Evolutionary conservation across 306 rosid genomes (phyloP), one percentile per base, ranked within the genome.

Genomic region (Cucurbita pepo): DNA sequence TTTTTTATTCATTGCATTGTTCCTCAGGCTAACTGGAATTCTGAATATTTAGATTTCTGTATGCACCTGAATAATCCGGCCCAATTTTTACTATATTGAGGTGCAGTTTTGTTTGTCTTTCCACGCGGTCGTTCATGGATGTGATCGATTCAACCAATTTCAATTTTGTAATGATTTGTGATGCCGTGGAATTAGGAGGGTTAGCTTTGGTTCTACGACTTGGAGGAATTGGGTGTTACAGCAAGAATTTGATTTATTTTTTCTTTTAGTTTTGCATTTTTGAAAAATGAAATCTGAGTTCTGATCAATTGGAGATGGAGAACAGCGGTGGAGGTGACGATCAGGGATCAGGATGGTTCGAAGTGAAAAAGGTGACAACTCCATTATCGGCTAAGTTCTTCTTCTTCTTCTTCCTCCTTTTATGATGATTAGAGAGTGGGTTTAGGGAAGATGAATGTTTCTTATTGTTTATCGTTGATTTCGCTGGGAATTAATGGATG

Each of bases 341-440:
- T 88, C 96, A 88, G 81, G 87, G 88, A 79, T 78, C 98, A 16
- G 98, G 98, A 87, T 90, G 98, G 98, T 85, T 88, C 80, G 84
- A 93, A 90, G 98, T 88, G 79, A 93, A 90, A 85, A 93, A 90
- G 98, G 98, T 90, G 40, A 51, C 12, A 47, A 56, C 44, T 65
- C 77, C 16, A 13, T 77, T 61, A 10, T 44, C 19, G 25, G 48
- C 18, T 14, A 16, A 34, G 30, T 40, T 57, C 11, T 45, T 61
- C 11, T 45, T 61, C 25, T 44, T 55, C 21, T 54, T 70, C 74
- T 16, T 22, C 51, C 12, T 59, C 51, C 12, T 59, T 25, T 62
- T 77, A n/a, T 51, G 54, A 30, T 1, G 22, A 13, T 38, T 62
- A 36, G 74, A 30, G 30, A 61, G 72, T 45, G 8, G 54, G 41